Evolutionary conservation across 139 green algal species (phyloP).

Genomic region (Deuterostichococcus epilithicus): DNA sequence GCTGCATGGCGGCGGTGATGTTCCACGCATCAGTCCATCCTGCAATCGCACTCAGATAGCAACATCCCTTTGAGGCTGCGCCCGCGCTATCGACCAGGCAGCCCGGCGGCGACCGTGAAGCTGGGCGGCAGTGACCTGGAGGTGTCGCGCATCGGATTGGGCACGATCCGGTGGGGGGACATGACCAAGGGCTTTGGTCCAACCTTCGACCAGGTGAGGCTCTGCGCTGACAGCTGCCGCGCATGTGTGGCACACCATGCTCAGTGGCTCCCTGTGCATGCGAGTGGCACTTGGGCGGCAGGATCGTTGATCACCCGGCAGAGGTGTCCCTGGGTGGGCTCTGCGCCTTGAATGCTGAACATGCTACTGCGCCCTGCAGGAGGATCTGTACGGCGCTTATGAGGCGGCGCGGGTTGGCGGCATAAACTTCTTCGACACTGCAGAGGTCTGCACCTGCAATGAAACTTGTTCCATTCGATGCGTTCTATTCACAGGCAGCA

Average conservation of each 20-base stretch:
- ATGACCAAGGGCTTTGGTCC: slow-evolving; percentile 21
- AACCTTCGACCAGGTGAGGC: slow-evolving; percentile 13
- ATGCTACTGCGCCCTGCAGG: slow-evolving; percentile 8
- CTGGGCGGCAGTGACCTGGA: slow-evolving; percentile 15
- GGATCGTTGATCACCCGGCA: too few relatives aligned
- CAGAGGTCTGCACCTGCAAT: too few relatives aligned
- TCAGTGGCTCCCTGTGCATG: neutral
- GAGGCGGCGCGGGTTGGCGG: slow-evolving; percentile 22
- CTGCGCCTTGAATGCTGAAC: neutral
- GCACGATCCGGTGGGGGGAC: slow-evolving; percentile 43
- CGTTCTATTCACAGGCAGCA: too few relatives aligned
- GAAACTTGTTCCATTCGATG: too few relatives aligned
- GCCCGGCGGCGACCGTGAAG: slow-evolving; percentile 1
- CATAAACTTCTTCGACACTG: slow-evolving; percentile 63
- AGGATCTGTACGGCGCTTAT: slow-evolving; percentile 32
- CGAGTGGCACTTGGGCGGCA: too few relatives aligned
- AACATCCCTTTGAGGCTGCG: too few relatives aligned
- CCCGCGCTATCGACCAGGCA: neutral
- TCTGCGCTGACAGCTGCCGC: neutral
- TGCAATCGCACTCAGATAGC: too few relatives aligned
- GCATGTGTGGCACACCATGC: neutral
- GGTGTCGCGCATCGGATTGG: slow-evolving; percentile 25
- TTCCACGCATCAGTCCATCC: too few relatives aligned
- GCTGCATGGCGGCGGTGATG: too few relatives aligned
- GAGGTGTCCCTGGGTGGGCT: too few relatives aligned